phyloP scores from a whole-genome alignment of 2,329 filamentous ascomycete genomes.

The Curvularia sp. region DNA sequence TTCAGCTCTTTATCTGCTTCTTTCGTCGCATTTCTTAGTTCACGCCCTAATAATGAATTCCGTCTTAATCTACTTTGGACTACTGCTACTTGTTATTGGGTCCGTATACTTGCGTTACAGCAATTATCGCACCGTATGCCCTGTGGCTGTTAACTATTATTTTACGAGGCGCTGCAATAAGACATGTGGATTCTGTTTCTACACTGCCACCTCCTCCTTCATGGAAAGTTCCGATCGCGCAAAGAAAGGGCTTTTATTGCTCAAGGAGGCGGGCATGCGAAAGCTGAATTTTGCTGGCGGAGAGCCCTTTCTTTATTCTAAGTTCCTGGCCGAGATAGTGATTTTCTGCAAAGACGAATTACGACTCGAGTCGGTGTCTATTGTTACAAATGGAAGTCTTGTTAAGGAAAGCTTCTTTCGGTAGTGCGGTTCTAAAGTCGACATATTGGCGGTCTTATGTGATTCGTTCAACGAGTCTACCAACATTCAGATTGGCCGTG shows the following conservation, averaged over 20 bases:
- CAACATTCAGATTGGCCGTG: conserved; percentile 13
- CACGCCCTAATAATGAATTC: conserved; percentile 4
- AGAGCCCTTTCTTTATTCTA: conserved; percentile 11
- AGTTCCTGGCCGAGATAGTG: conserved; percentile 5
- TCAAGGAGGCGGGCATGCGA: conserved; percentile 13
- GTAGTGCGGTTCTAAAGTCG: neutral
- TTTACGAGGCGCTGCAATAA: conserved; percentile 59
- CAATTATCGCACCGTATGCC: conserved; percentile 13
- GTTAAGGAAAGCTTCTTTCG: conserved; percentile 7
- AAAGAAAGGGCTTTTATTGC: conserved; percentile 37
- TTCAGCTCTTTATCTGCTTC: neutral
- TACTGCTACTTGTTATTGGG: conserved; percentile 1
- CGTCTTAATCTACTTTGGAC: conserved; percentile 6
- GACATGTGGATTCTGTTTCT: conserved; percentile 63
- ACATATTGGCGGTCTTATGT: conserved; percentile 13
- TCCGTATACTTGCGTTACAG: neutral
- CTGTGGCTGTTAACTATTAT: conserved; percentile 58
- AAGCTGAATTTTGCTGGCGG: conserved; percentile 13
- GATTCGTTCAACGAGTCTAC: conserved; percentile 10
- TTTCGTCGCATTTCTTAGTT: neutral
- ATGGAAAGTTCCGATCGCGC: conserved; percentile 52
- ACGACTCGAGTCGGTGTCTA: conserved; percentile 9
- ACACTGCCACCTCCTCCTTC: conserved; percentile 60
- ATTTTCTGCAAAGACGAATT: conserved; percentile 12
- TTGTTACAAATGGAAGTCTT: conserved; percentile 12